Evolutionary conservation across 108 stramenopile species (phyloP), one percentile per base, ranked within the genome.

Genomic region (Ochromonas danica): DNA sequence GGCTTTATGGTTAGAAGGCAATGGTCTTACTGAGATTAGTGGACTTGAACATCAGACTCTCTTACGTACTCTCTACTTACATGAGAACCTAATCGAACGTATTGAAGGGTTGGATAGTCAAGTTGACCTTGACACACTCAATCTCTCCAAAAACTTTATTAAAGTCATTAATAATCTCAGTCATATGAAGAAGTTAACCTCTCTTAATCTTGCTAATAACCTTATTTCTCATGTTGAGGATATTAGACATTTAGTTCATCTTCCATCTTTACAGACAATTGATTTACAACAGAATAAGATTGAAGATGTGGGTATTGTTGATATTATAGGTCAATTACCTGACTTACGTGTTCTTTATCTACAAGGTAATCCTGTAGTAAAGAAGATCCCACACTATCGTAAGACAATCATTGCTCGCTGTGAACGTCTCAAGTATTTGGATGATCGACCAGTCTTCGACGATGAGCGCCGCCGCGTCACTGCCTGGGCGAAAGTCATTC

Each of bases 241-340:
- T 31, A 41, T 92, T 36, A 78, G 42, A 0, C 71, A 85, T 25
- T 70, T 91, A 39, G 39, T 65, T 0, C 22, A 43, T 0, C 25
- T 88, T 1, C 81, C 87, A 27, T 57, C 42, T 40, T 71, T 90
- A 25, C 67, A 88, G 39, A 83, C 89, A 3, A 75, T 92, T n/a
- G 91, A 92, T 81, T 30, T 92, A 2, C 90, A 91, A 71, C 79
- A 85, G 43, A 92, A 92, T 71, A 88, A 84, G n/a, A 90, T 92
- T 45, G 83, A 89, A 30, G 90, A 90, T 39, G 77, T 61, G 25
- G 71, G 39, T 27, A 75, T 86, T 40, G 77, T 85, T 22, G 84
- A 86, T 28, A 40, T 86, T 33, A 62, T 93, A 38, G 36, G 90
- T 1, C 57, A 82, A 1, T 79, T 93, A 40, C 88, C 82, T 17